Base-by-base conservation (phyloP, 1,284 basidiomycete genomes). In the Cryptococcus floricola region DNA sequence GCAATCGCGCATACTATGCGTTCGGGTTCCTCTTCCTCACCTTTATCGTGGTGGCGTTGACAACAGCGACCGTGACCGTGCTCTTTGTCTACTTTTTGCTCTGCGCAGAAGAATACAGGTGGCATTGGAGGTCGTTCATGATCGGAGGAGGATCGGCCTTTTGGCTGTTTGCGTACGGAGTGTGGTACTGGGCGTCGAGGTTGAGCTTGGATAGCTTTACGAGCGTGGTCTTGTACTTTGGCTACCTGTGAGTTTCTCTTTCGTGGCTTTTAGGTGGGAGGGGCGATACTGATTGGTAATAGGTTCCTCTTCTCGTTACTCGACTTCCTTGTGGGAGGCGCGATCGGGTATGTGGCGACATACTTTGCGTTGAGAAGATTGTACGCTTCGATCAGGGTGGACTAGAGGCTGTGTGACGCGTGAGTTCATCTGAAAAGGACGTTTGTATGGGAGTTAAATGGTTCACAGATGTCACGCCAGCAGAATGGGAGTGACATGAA, bases 61-160 rank as follows among this genome's bases (percentile, higher is more conserved):
- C 92, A 3, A 90, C 91, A 0, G 93, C 90, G 2, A 93, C 91
- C 0, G 89, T 93, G 38, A 86, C 90, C 3, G 89, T 95, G 62
- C 81, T 96, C 9, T 91, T 93, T 77, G 87, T 86, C 1, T 96
- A 98, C 80, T 97, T 97, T 75, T 82, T 87, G 56, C 83, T 98
- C 14, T 98, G 94, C 63, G 88, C 91, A 10, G 95, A 98, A 75
- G 94, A 98, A 70, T 98, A 97, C 77, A 82, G 90, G 61, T 98
- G 94, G 94, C 94, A 98, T 62, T 98, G 95, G 94, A 84, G 92
- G 43, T 83, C 91, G 5, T 97, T 98, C 82, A 73, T 96, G 62
- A 88, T 87, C n/a, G 95, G 60, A 34, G 95, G 93, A 6, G 92
- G 92, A 19, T 90, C 88, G 58, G 88, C 93, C 0, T 86, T 96